Base-by-base conservation (phyloP, 2,329 filamentous ascomycete species). In the Fusarium keratoplasticum region DNA sequence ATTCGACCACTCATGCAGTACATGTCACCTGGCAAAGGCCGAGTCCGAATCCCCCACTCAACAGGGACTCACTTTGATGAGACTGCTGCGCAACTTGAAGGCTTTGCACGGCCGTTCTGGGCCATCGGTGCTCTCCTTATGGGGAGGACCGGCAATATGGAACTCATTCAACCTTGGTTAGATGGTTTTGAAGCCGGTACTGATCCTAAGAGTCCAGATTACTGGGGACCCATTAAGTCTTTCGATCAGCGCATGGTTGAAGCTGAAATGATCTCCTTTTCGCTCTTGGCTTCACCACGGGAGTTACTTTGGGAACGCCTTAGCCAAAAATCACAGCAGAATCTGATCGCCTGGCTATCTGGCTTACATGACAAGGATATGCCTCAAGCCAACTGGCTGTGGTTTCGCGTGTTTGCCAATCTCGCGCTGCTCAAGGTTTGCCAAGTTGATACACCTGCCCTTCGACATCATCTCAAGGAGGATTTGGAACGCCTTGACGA, bases 241-340 rank as follows among this genome's bases (percentile, higher is more conserved):
- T 79, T 80, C 8, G 86, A 88, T 69, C 87, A 88, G 74, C 77
- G 86, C 3, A 88, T 88, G 86, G 87, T 88, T 5, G 87, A 88
- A 73, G 83, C 85, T 67, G 86, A 88, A 72, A 84, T 85, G 22
- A 82, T 88, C 8, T 82, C 85, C 1, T 87, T 85, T 72, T 84
- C 85, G 1, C 78, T 88, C 3, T 80, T 88, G 2, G 76, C 81
- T 4, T 83, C 84, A 0, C 86, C 86, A n/a, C 31, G 52, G 4
- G 75, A 81, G 5, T 44, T 25, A 4, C 68, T 78, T 1, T 83
- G 86, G 70, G 80, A 79, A 20, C 69, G 76, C 8, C 83, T 57
- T 18, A 36, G 54, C 16, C 9, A 10, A 13, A 38, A 38, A 36
- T n/a, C 20, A 7, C 54, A 57, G 36, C 35, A 29, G 0, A 84